phyloP scores from a whole-genome alignment of 2,329 filamentous ascomycete genomes.

The Hysterium pulicare region DNA sequence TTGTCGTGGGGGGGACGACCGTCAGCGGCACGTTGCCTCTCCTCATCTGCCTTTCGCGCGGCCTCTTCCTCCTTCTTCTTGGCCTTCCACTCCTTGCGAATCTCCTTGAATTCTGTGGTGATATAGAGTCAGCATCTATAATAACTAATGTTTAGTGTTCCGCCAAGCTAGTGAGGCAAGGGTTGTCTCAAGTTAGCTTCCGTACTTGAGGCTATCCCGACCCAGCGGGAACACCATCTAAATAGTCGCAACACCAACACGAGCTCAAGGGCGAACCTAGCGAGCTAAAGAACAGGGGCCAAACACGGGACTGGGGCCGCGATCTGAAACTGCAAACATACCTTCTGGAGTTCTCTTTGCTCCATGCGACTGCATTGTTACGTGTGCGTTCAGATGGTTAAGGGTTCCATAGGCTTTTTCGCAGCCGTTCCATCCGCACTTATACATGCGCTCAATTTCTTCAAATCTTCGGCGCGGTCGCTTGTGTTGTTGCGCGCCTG shows the following conservation, averaged over 20 bases:
- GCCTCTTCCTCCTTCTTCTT: conserved; percentile 99
- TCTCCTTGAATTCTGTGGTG: conserved; percentile 89
- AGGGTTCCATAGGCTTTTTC: conserved; percentile 98
- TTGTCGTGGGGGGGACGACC: conserved; percentile 54
- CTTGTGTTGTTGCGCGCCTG: conserved; percentile 95
- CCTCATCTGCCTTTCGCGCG: conserved; percentile 83
- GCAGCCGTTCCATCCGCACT: conserved; percentile 97
- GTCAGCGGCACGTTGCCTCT: conserved; percentile 69
- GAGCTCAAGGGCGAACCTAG: conserved; percentile 32
- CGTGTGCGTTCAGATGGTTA: conserved; percentile 96
- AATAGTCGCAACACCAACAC: conserved; percentile 49
- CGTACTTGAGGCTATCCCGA: conserved; percentile 42
- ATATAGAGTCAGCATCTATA: conserved; percentile 35
- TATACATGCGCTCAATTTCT: conserved; percentile 99
- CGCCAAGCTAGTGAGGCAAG: conserved; percentile 38
- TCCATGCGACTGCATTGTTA: conserved; percentile 98
- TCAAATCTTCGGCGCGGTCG: conserved; percentile 89
- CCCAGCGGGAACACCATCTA: conserved; percentile 52
- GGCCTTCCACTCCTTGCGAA: conserved; percentile 98
- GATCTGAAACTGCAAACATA: conserved; percentile 49
- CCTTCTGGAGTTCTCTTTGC: conserved; percentile 95
- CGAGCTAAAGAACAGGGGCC: conserved; percentile 27
- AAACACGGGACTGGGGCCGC: conserved; percentile 15
- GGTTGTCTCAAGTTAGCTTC: conserved; percentile 42
- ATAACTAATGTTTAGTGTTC: conserved; percentile 17